A percentile compares a stretch with the other conserved stretches of the same genome.
Conservation (phyloP, 1,284 basidiomycete genomes). For the Bothia castanella region DNA sequence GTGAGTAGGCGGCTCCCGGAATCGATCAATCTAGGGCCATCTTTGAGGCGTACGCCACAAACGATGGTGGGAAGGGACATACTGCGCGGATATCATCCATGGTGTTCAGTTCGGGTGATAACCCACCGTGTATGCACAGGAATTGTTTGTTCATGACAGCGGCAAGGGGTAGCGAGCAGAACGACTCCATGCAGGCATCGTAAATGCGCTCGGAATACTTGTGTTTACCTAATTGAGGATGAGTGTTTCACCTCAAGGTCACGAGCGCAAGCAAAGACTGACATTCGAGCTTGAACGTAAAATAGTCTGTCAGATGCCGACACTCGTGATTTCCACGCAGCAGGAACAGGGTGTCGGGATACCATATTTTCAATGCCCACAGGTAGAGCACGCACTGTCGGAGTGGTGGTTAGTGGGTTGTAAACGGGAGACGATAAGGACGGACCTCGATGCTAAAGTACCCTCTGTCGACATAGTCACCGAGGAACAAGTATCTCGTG, state of each 20-base stretch:
- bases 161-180: constrained; percentile 88
- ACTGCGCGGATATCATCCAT: constrained; percentile 85
- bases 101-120: constrained; percentile 87
- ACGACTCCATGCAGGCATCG: constrained; percentile 90
- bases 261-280: constrained; percentile 31
- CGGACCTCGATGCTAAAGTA: constrained; percentile 88
- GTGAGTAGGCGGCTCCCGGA: constrained; percentile 91
- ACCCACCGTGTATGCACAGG: constrained; percentile 90
- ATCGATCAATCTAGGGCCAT: constrained; percentile 74
- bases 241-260: neutral
- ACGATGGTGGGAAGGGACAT: constrained; percentile 19
- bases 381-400: constrained; percentile 83
- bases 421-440: constrained; percentile 4
- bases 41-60: constrained; percentile 5
- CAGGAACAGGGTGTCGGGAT: constrained; percentile 85
- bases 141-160: constrained; percentile 98
- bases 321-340: constrained; percentile 93
- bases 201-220: constrained; percentile 91
- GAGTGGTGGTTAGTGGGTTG: constrained; percentile 3
- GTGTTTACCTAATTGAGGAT: constrained; percentile 71
- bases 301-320: constrained; percentile 83
- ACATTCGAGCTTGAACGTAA: constrained; percentile 91
- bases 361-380: constrained; percentile 90
- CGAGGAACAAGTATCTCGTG: constrained; percentile 90
- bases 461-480: constrained; percentile 93